phyloP scores from a whole-genome alignment of 2,329 filamentous ascomycete genomes.

The Westerdykella sp. region DNA sequence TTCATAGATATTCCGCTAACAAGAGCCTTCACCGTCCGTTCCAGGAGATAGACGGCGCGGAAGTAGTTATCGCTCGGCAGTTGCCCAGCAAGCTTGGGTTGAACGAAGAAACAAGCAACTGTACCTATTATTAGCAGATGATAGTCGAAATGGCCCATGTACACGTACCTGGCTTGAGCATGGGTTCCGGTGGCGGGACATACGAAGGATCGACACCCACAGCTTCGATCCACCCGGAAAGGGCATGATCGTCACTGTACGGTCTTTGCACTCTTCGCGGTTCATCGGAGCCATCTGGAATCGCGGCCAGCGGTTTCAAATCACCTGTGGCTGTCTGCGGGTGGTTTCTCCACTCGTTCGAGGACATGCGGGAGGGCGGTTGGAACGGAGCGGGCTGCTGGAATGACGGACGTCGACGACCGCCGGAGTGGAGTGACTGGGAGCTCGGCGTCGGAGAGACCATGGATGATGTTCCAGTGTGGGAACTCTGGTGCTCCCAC shows the following conservation, averaged over 20 bases:
- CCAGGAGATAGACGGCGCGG: conserved; percentile 76
- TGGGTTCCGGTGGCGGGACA: conserved; percentile 66
- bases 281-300: conserved; percentile 44
- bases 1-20: conserved; percentile 68
- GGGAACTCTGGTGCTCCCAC: conserved; percentile 48
- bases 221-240: conserved; percentile 83
- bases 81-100: conserved; percentile 48
- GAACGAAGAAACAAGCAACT: conserved; percentile 84
- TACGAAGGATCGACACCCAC: conserved; percentile 85
- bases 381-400: conserved; percentile 42
- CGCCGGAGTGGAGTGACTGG: conserved; percentile 40
- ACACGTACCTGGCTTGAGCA: conserved; percentile 57
- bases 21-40: conserved; percentile 70
- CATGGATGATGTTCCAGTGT: conserved; percentile 50
- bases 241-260: conserved; percentile 56
- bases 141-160: conserved; percentile 5
- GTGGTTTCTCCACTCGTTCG: conserved; percentile 54
- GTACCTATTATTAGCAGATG: not conserved
- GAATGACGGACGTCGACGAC: conserved; percentile 39
- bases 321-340: conserved; percentile 51
- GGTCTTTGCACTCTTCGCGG: conserved; percentile 51
- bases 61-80: conserved; percentile 60
- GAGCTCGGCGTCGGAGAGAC: conserved; percentile 47
- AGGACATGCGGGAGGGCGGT: conserved; percentile 41
- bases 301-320: conserved; percentile 39